Evolutionary conservation across 2,329 filamentous ascomycete species (phyloP), one percentile per base, ranked within the genome.

Genomic region (Aspergillus intermedius): DNA sequence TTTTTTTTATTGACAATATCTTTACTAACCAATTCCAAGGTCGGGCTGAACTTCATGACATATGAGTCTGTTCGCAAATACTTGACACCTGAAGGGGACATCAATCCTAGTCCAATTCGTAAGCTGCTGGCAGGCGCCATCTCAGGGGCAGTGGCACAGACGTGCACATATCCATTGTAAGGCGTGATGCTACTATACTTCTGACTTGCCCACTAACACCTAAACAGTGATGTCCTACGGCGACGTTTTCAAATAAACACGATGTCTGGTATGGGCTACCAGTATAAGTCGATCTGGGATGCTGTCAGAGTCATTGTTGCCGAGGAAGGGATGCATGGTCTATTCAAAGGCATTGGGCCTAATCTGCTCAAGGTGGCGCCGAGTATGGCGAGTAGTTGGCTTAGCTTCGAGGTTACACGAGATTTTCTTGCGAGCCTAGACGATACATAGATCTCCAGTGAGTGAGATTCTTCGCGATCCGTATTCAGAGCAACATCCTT

Each of bases 241-340:
- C 84, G 93, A 51, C 82, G 93, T 45, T 98, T 98, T 68, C 93
- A 98, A 66, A 93, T 98, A 74, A 98, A 98, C 72, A 96, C 93
- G 47, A 98, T 98, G 93, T 89, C 87, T 43, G 93, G 93, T 45
- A 91, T 98, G 84, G 93, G 93, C 45, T 97, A 96, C 71, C 83
- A 91, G 66, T 98, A 98, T 74, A 90, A 87, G 62, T 86, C 84
- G 5, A 85, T 98, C 40, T 77, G 82, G 53, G 89, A 95, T 64
- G 93, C 93, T 3, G 75, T 98, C 54, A 80, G 76, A 45, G 82
- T 87, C 45, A 98, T 98, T 60, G 69, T 95, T 47, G 72, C 79
- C 42, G 83, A 95, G 60, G 93, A 98, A 72, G 93, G 93, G 25
- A 35, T 91, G 47, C 78, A 78, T 51, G 93, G 93, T 45, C 73